Base-by-base conservation (phyloP, 495 filamentous ascomycete species). In the Penicillium tannophilum region DNA sequence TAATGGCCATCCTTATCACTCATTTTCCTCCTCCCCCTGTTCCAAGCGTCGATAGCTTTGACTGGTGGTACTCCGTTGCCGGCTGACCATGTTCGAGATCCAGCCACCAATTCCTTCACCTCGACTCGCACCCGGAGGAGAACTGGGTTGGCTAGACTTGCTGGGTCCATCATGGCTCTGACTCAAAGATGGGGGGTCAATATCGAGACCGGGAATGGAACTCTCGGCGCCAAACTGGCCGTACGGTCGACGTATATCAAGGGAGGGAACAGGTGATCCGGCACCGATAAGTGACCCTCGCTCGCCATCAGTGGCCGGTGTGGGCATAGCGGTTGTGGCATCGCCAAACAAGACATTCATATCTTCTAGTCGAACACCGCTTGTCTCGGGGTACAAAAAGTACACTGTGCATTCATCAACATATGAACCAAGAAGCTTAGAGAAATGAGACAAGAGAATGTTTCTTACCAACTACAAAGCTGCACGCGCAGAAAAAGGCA, bases 371-470 rank as follows among this genome's bases (percentile, higher is more conserved):
- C 92, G 86, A 63, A 98, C 87, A 58, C 93, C 93, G 64, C 91
- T 91, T 0, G 94, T 98, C 75, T 98, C 94, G 23, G 94, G 94
- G 68, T 98, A 98, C 57, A 96, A 80, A 72, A 97, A 97, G 71
- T 91, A 98, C 23, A 98, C 94, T 97, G 59, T 31, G 19, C 20
- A 12, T 10, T 43, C 17, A 17, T 52, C 19, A 52, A 31, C 23
- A 5, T 47, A 5, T 19, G 17, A 23, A 3, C 9, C n/a, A 30
- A n/a, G 16, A 17, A 31, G 5, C 23, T 52, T 39, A 14, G 39
- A 17, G 39, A 14, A 39, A 23, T 19, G 28, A n/a, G 49, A 28
- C 4, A n/a, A 1, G 52, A 36, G 26, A 12, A 23, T 5, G 4
- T 12, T 36, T 23, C 92, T 82, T 81, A 97, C 93, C 94, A 77